Evolutionary conservation across 345 rosid genomes (phyloP).

Genomic region (Aquilaria malaccensis): DNA sequence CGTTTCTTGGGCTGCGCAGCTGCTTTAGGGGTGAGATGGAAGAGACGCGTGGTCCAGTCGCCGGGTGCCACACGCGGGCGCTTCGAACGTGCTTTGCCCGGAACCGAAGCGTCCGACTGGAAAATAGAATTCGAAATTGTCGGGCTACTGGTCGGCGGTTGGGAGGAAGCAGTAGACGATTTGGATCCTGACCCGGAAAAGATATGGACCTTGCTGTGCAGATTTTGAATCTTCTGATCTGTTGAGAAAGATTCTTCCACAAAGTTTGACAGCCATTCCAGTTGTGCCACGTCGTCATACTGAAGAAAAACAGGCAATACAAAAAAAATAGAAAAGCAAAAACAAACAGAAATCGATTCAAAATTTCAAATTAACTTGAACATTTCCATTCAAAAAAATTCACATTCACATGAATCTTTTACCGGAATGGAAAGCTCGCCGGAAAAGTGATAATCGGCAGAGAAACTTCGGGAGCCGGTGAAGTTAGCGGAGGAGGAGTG

Average conservation of each 20-base stretch:
- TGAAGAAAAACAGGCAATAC: slow-evolving; percentile 13
- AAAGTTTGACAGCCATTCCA: slow-evolving; percentile 79
- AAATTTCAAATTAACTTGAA: background rate
- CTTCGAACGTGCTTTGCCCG: slow-evolving; percentile 62
- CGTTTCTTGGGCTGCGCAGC: slow-evolving; percentile 19
- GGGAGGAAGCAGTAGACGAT: slow-evolving; percentile 36
- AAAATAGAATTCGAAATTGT: slow-evolving; percentile 26
- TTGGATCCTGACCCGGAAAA: slow-evolving; percentile 42
- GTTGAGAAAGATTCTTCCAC: slow-evolving; percentile 67
- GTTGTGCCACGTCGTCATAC: slow-evolving; percentile 69
- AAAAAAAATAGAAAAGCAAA: background rate
- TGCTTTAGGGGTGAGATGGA: slow-evolving; percentile 26
- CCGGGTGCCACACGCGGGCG: slow-evolving; percentile 58
- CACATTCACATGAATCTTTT: slow-evolving; percentile 1
- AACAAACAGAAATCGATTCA: background rate
- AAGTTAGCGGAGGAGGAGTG: slow-evolving; percentile 9
- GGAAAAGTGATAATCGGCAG: slow-evolving; percentile 24
- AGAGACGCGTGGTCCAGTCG: slow-evolving; percentile 70
- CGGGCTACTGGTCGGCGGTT: slow-evolving; percentile 12
- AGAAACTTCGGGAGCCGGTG: slow-evolving; percentile 15
- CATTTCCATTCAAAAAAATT: background rate
- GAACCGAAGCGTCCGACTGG: slow-evolving; percentile 42
- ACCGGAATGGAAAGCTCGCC: slow-evolving; percentile 73
- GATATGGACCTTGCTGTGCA: slow-evolving; percentile 33
- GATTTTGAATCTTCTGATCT: slow-evolving; percentile 20